phyloP scores from a whole-genome alignment of 1,139 yeast genomes.

The Candida sp. region DNA sequence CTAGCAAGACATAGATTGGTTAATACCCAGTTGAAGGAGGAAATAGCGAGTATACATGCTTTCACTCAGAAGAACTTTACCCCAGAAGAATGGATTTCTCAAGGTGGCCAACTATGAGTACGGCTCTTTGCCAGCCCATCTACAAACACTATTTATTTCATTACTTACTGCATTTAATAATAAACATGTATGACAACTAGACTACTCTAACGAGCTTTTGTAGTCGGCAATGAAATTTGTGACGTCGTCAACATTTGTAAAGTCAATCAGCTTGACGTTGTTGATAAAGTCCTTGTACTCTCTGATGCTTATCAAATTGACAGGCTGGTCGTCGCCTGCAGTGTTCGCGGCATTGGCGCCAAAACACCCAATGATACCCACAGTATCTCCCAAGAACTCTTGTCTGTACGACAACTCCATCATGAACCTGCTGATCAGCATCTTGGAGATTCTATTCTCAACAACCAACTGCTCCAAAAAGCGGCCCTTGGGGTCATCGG shows the following conservation, averaged over 20 bases:
- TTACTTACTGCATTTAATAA: background rate
- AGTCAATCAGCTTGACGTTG: constrained; percentile 32
- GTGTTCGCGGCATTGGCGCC: constrained; percentile 20
- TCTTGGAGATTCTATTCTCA: constrained; percentile 62
- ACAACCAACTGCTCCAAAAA: constrained; percentile 83
- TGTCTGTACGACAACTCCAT: constrained; percentile 85
- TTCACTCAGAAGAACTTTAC: constrained; percentile 91
- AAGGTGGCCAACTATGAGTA: constrained; percentile 31
- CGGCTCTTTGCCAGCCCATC: too few species aligned
- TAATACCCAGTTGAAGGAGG: constrained; percentile 77
- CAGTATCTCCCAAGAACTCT: constrained; percentile 88
- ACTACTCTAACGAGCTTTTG: background rate
- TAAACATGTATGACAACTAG: background rate
- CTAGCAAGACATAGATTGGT: constrained; percentile 87
- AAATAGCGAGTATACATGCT: constrained; percentile 88
- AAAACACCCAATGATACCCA: constrained; percentile 81
- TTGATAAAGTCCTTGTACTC: constrained; percentile 37
- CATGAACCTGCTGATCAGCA: constrained; percentile 67
- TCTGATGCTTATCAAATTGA: constrained; percentile 17
- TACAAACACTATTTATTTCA: background rate
- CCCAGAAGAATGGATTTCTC: constrained; percentile 67
- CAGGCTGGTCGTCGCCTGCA: background rate
- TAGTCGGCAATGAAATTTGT: constrained; percentile 19
- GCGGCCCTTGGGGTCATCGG: constrained; percentile 96
- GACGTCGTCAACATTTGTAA: constrained; percentile 26